Percentiles rank a stretch among this genome's conserved stretches.
These are phyloP conservation scores for Trypanosoma conorhini DNA, from an alignment of 208 protist genomes.

Conservation along the genomic window DNA sequence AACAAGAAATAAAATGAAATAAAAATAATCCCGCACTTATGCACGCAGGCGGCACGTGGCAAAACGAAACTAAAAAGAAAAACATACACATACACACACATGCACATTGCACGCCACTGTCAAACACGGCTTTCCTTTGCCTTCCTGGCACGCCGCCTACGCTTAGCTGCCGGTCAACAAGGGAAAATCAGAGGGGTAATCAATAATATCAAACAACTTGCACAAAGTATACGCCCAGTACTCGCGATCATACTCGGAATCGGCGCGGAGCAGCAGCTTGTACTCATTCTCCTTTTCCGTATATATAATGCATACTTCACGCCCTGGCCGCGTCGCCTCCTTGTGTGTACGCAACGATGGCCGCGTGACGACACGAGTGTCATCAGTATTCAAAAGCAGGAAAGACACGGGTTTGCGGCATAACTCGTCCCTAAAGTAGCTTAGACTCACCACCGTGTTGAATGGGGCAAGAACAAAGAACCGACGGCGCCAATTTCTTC, in stretches of 20 bases:
- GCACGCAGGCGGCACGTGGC: too few species aligned
- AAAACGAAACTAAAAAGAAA: too few species aligned
- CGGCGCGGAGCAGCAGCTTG: slow-evolving; percentile 53
- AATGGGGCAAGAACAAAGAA: slow-evolving; percentile 55
- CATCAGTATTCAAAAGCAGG: slow-evolving; percentile 38
- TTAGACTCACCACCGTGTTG: slow-evolving; percentile 39
- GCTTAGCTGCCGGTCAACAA: background rate
- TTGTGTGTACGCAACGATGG: slow-evolving; percentile 56
- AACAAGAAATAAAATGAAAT: too few species aligned
- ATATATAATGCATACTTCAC: slow-evolving; percentile 62
- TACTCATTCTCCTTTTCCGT: slow-evolving; percentile 47
- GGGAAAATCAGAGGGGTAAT: slow-evolving; percentile 33
- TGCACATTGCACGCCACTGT: too few species aligned
- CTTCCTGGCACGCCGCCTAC: background rate
- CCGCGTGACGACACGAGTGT: slow-evolving; percentile 54
- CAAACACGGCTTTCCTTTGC: background rate
- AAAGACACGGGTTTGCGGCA: slow-evolving; percentile 47
- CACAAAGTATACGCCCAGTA: slow-evolving; percentile 39
- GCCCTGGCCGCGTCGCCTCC: slow-evolving; percentile 46
- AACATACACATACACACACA: too few species aligned
- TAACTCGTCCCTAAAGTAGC: slow-evolving; percentile 61
- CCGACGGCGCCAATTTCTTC: slow-evolving; percentile 56
- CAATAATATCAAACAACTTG: slow-evolving; percentile 34
- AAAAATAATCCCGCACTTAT: too few species aligned
- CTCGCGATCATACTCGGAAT: slow-evolving; percentile 33